phyloP scores from a whole-genome alignment of 2,329 filamentous ascomycete genomes.

The Xylariaceae sp. region DNA sequence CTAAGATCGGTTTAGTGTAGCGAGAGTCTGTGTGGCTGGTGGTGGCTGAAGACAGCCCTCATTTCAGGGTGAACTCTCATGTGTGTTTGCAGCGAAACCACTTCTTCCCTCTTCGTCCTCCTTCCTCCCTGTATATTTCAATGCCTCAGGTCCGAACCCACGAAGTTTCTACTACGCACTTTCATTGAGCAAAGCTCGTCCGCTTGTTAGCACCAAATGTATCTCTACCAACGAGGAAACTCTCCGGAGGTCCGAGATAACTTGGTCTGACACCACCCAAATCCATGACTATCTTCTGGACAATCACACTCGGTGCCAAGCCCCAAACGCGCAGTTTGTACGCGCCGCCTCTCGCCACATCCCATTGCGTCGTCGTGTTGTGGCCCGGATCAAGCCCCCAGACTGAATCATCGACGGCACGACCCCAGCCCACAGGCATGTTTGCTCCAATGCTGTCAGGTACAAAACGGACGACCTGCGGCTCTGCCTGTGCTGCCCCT shows the following conservation, averaged over 20 bases:
- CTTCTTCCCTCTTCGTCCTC: too few relatives aligned
- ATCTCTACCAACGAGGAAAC: slow-evolving; percentile 42
- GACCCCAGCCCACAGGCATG: slow-evolving; percentile 40
- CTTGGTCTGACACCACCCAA: slow-evolving; percentile 49
- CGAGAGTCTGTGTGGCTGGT: too few relatives aligned
- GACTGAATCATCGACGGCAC: slow-evolving; percentile 40
- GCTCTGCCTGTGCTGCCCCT: slow-evolving; percentile 24
- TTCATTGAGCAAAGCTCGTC: slow-evolving; percentile 33
- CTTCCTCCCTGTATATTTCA: too few relatives aligned
- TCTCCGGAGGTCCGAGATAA: slow-evolving; percentile 54
- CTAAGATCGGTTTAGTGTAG: too few relatives aligned
- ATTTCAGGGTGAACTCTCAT: too few relatives aligned
- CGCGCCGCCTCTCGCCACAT: slow-evolving; percentile 37
- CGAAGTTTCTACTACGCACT: too few relatives aligned
- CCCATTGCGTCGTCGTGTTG: slow-evolving; percentile 42
- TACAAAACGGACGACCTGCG: slow-evolving; percentile 38
- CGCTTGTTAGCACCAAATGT: slow-evolving; percentile 34
- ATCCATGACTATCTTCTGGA: slow-evolving; percentile 54
- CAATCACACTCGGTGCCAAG: slow-evolving; percentile 46
- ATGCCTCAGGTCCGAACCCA: too few relatives aligned
- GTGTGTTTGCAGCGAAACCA: too few relatives aligned
- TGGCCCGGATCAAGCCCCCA: slow-evolving; percentile 41
- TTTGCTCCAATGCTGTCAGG: slow-evolving; percentile 37
- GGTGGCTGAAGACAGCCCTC: too few relatives aligned
- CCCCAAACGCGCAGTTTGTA: slow-evolving; percentile 49